Evolutionary conservation across 2,329 filamentous ascomycete species (phyloP).

Genomic region (Stachybotrys chartarum): DNA sequence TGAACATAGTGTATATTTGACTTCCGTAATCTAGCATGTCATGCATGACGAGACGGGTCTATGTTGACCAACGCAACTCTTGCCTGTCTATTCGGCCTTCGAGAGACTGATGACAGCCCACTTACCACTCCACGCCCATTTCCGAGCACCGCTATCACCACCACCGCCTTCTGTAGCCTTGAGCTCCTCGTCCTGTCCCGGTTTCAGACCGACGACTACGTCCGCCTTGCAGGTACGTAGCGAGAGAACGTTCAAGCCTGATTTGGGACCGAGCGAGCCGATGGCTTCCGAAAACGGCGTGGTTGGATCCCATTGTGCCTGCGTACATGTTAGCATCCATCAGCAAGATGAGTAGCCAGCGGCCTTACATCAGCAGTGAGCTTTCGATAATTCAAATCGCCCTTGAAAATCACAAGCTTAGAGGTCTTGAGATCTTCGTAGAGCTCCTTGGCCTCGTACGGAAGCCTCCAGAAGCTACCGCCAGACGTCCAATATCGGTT

Average conservation of each 20-base stretch:
- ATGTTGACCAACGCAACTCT: no score
- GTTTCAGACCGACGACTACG: slow-evolving; percentile 79
- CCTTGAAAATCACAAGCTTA: slow-evolving; percentile 93
- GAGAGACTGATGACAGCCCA: slow-evolving; percentile 76
- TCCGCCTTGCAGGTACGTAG: slow-evolving; percentile 95
- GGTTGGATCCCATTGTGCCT: slow-evolving; percentile 67
- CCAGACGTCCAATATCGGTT: slow-evolving; percentile 88
- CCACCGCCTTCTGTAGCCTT: slow-evolving; percentile 61
- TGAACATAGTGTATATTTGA: no score
- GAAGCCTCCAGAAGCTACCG: slow-evolving; percentile 85
- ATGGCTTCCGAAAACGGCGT: slow-evolving; percentile 81
- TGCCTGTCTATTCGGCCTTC: slow-evolving; percentile 16
- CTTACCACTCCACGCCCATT: slow-evolving; percentile 95
- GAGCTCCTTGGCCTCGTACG: slow-evolving; percentile 58
- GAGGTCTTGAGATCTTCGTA: slow-evolving; percentile 72
- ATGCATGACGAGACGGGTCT: no score
- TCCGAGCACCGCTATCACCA: slow-evolving; percentile 61
- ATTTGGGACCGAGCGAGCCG: slow-evolving; percentile 74
- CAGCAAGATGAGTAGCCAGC: neutral
- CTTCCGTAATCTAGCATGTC: no score
- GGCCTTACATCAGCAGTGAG: slow-evolving; percentile 72
- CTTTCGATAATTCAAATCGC: slow-evolving; percentile 94
- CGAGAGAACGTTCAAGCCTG: slow-evolving; percentile 77
- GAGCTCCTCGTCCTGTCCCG: slow-evolving; percentile 77
- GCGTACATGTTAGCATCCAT: slow-evolving; percentile 5